Percentiles rank a stretch among this genome's conserved stretches.
These are phyloP conservation scores for Plasmodium knowlesi DNA, from an alignment of 169 alveolate species.

Conservation along the genomic window DNA sequence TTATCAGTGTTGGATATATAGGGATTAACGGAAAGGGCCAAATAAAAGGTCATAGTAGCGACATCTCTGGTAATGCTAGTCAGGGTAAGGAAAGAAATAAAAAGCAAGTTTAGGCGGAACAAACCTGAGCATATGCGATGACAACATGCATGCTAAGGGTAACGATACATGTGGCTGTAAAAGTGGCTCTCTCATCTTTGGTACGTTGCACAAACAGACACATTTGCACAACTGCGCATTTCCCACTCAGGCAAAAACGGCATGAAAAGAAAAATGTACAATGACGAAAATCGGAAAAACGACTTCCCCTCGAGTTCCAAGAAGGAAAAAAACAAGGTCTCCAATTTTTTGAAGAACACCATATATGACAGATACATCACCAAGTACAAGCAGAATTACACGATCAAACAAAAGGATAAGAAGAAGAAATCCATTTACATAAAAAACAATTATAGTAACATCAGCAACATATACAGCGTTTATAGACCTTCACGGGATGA, in stretches of 20 bases:
- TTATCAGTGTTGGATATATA: slow-evolving; percentile 48
- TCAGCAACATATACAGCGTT: slow-evolving; percentile 71
- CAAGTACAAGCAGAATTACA: slow-evolving; percentile 63
- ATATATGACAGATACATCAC: slow-evolving; percentile 63
- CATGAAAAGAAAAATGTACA: slow-evolving; percentile 48
- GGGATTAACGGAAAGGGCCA: background rate
- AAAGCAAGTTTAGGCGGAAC: slow-evolving; percentile 40
- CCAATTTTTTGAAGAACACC: slow-evolving; percentile 47
- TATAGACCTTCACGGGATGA: slow-evolving; percentile 31
- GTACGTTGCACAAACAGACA: background rate
- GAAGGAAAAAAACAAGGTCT: slow-evolving; percentile 25
- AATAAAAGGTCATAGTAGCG: background rate
- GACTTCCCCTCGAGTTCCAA: slow-evolving; percentile 48
- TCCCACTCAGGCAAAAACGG: slow-evolving; percentile 4
- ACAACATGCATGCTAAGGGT: background rate
- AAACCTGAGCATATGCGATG: slow-evolving; percentile 27
- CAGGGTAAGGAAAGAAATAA: background rate
- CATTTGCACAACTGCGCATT: background rate
- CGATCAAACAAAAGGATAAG: slow-evolving; percentile 21
- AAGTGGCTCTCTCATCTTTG: background rate
- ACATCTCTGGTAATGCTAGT: background rate
- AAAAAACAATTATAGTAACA: slow-evolving; percentile 61
- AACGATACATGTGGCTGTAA: background rate
- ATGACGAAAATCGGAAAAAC: background rate
- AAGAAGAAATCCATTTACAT: slow-evolving; percentile 70